A percentile compares a stretch with the other conserved stretches of the same genome.
phyloP scores from a whole-genome alignment of 108 stramenopile species.

The Fistulifera solaris region DNA sequence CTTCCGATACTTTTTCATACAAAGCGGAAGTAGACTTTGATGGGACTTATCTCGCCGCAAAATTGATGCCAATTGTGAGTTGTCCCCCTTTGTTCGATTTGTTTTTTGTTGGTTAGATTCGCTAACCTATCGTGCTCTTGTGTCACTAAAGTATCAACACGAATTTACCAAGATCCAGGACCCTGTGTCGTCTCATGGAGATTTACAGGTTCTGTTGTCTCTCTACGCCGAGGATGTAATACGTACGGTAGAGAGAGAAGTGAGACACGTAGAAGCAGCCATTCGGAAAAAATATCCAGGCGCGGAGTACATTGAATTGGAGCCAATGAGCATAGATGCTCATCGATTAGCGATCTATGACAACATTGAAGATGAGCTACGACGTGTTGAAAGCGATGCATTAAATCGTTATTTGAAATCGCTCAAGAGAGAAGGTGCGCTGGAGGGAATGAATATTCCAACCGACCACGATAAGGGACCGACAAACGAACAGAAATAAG shows the following conservation, averaged over 20 bases:
- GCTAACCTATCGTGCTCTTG: no score
- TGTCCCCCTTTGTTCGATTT: no score
- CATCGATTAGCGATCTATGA: constrained; percentile 81
- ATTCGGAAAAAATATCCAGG: constrained; percentile 88
- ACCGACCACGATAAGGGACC: no score
- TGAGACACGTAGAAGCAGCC: constrained; percentile 86
- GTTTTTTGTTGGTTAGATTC: no score
- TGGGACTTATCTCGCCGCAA: constrained; percentile 94
- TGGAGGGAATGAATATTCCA: no score
- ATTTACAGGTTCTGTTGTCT: constrained; percentile 78
- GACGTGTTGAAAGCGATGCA: constrained; percentile 54
- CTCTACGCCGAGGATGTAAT: constrained; percentile 99
- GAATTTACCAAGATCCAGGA: constrained; percentile 45
- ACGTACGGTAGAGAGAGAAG: constrained; percentile 88
- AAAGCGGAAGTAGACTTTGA: constrained; percentile 99
- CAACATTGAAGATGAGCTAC: constrained; percentile 59
- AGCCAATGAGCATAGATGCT: constrained; percentile 86
- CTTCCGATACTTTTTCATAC: constrained; percentile 93
- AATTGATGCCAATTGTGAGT: constrained; percentile 59
- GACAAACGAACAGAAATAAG: no score
- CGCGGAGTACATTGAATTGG: constrained; percentile 95
- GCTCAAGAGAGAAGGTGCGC: constrained; percentile 5
- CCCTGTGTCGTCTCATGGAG: constrained; percentile 43
- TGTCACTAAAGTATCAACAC: constrained; percentile 34
- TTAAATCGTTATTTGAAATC: constrained; percentile 8